A percentile compares a stretch with the other conserved stretches of the same genome.
phyloP scores from a whole-genome alignment of 1,139 yeast species.

The Saccharomyces hybrid region DNA sequence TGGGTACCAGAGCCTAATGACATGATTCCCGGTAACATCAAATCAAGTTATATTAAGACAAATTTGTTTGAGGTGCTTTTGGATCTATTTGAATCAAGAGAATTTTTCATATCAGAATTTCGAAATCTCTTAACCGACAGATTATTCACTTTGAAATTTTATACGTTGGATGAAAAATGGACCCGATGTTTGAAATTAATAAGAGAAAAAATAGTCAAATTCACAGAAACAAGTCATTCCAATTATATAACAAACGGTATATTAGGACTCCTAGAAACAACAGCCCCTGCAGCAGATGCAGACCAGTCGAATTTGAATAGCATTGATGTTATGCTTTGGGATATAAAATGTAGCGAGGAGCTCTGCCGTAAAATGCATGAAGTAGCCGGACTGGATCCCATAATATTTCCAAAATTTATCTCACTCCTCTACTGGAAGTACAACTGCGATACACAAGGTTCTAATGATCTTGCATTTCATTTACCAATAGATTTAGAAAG shows the following conservation, averaged over 20 bases:
- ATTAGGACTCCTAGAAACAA: background rate
- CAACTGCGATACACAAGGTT: slow-evolving; percentile 4
- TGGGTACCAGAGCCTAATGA: slow-evolving; percentile 95
- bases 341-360: slow-evolving; percentile 48
- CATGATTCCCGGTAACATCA: slow-evolving; percentile 70
- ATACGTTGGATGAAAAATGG: slow-evolving; percentile 33
- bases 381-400: slow-evolving; percentile 10
- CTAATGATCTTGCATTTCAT: slow-evolving; percentile 1
- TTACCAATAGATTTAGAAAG: slow-evolving; percentile 8
- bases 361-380: slow-evolving; percentile 33
- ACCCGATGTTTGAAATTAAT: slow-evolving; percentile 16
- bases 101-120: slow-evolving; percentile 65
- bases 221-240: slow-evolving; percentile 1
- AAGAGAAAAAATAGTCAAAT: slow-evolving; percentile 12
- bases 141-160: slow-evolving; percentile 44
- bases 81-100: slow-evolving; percentile 65
- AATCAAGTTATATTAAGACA: slow-evolving; percentile 56
- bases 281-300: slow-evolving; percentile 8
- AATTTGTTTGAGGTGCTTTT: slow-evolving; percentile 66
- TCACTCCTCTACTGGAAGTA: slow-evolving; percentile 27
- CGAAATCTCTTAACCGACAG: slow-evolving; percentile 56
- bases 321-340: slow-evolving; percentile 80
- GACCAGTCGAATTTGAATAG: slow-evolving; percentile 44
- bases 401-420: slow-evolving; percentile 22
- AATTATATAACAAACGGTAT: slow-evolving; percentile 1